Evolutionary conservation across 169 alveolate species (phyloP), one percentile per base, ranked within the genome.

Genomic region (Eimeria falciformis): DNA sequence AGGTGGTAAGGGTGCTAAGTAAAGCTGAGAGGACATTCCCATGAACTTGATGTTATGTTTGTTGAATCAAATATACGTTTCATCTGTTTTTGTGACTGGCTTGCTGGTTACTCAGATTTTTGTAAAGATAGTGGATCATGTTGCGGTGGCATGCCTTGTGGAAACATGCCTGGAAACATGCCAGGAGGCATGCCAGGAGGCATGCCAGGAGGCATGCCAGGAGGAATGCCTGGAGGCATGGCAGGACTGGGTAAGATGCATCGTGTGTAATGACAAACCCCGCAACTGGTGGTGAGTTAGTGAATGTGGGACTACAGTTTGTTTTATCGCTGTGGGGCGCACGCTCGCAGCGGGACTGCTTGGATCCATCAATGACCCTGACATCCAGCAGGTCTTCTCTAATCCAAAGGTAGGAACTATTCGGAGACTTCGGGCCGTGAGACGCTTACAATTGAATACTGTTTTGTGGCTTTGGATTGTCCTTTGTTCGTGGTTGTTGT

Each of bases 81-180:
- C 27, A 23, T 25, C 27, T 58, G 23, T 23, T 58, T 58, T 58
- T 58, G 71, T 58, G 27, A 58, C 23, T 25, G 27, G 23, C 71
- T 58, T n/a, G 27, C 2, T 25, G 71, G 40, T 33, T 33, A 33
- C 40, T 40, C 81, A 69, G 43, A 33, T 17, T 40, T 69, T 40
- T 40, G 50, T 40, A 33, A 4, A 2, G 81, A 77, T 92, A 90
- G 92, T 17, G 96, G 96, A 1, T 95, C 94, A 50, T 62, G 82
- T 79, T 86, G 92, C 47, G 95, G 95, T 21, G 97, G 96, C 23
- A 75, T 94, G 94, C 95, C 95, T 4, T 95, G 97, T 1, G 95
- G 96, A 12, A 21, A 82, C 71, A 84, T 92, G 93, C 95, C 95
- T 11, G 96, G 95, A 3, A 94, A 95, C 0, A 73, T 94, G 94